Evolutionary conservation across 108 stramenopile species (phyloP).

Genomic region (Conticribra weissflogii): DNA sequence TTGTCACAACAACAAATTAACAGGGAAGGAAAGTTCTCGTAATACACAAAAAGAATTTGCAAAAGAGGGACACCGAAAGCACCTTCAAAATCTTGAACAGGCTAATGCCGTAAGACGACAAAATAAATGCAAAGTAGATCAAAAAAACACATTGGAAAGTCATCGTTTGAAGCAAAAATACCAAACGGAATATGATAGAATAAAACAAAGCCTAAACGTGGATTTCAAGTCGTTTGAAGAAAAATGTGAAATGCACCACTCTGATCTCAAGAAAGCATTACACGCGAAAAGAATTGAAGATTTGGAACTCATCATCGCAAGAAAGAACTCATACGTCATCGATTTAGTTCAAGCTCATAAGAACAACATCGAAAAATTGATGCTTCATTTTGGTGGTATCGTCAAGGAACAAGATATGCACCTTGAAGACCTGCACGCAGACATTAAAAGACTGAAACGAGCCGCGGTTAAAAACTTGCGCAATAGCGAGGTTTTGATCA

Average conservation of each 20-base stretch:
- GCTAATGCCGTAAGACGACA: constrained; percentile 14
- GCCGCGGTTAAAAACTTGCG: constrained; percentile 26
- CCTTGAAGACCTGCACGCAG: constrained; percentile 41
- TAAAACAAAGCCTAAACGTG: constrained; percentile 21
- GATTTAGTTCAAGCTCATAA: constrained; percentile 41
- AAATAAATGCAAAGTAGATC: constrained; percentile 14
- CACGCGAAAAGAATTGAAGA: constrained; percentile 23
- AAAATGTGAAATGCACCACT: constrained; percentile 26
- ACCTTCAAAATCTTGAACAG: constrained; percentile 12
- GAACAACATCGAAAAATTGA: constrained; percentile 22
- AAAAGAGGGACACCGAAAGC: constrained; percentile 2
- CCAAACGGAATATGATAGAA: constrained; percentile 12
- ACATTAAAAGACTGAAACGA: constrained; percentile 44
- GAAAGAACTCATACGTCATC: constrained; percentile 34
- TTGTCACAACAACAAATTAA: constrained; percentile 42
- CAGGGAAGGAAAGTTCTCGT: constrained; percentile 1
- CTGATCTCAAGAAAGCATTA: constrained; percentile 23
- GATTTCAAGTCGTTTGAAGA: constrained; percentile 25
- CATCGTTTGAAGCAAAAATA: constrained; percentile 12
- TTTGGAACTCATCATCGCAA: constrained; percentile 18
- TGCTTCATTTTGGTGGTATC: constrained; percentile 29
- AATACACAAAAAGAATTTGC: constrained; percentile 12
- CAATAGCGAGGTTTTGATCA: constrained; percentile 20
- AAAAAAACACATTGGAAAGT: constrained; percentile 14
- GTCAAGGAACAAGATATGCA: constrained; percentile 40